Evolutionary conservation across 441 rosid species (phyloP), one percentile per base, ranked within the genome.

Genomic region (Pelargonium australe): DNA sequence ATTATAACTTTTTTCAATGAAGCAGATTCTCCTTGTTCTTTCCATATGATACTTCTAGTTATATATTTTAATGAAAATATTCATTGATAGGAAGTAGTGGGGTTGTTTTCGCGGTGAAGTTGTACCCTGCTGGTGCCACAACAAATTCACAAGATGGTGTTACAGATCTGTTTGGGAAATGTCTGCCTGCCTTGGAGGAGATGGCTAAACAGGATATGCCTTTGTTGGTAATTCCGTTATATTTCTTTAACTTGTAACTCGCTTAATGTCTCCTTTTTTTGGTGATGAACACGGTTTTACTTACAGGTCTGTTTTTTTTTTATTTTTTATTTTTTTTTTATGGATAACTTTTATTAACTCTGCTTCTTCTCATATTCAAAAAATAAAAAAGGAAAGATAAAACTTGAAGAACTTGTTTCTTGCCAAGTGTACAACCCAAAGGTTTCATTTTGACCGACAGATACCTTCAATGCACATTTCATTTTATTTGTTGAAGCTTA

Each of bases 61-160:
- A 34, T 34, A 34, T 34, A 5, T 34, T 34, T 34, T 34, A 34
- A 13, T 25, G 34, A 5, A 19, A 19, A 28, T 37, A 34, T 62
- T n/a, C 47, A 40, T 44, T 70, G 71, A 70, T 82, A 94, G 99
- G 86, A 79, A 81, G 66, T 70, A 88, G 96, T 74, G 96, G 97
- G 17, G 82, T 86, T 63, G 89, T 91, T 77, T 85, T 80, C 82
- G 96, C 91, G 66, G 96, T 94, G 67, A 94, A 94, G 85, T 68
- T 91, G 72, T 89, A 94, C 73, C 98, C 98, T 73, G 98, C 95
- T 20, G 96, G 98, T n/a, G 97, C 97, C 41, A 88, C 97, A 16
- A 91, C 98, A 34, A 94, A 94, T 78, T 91, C 97, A 70, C 95
- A 94, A 82, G 95, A 91, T 73, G 97, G 96, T 64, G 97, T 94